phyloP scores from a whole-genome alignment of 1,139 yeast genomes.

The Saccharomycopsis hybrid region DNA sequence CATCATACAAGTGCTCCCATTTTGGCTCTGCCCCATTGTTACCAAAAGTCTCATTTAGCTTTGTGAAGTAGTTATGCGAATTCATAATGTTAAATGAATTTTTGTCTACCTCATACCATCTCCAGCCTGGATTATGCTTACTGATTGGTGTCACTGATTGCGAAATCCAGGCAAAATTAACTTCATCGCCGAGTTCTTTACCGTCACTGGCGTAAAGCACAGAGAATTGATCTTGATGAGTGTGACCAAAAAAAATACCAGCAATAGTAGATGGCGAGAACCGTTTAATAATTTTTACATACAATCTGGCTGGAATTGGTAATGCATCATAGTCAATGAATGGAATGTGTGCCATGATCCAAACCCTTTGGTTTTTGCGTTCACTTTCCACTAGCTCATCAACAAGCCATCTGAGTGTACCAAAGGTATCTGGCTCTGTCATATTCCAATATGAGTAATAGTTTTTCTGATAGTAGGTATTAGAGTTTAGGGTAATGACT shows the following conservation, averaged over 20 bases:
- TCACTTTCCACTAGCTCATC: constrained; percentile 58
- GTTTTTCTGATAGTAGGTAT: constrained; percentile 59
- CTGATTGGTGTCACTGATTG: constrained; percentile 61
- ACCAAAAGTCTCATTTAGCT: constrained; percentile 45
- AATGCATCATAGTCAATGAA: constrained; percentile 47
- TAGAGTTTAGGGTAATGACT: constrained; percentile 59
- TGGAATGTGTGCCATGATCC: constrained; percentile 70
- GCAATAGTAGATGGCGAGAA: constrained; percentile 68
- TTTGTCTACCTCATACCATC: constrained; percentile 63
- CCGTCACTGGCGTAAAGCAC: constrained; percentile 42
- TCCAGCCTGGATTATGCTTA: constrained; percentile 62
- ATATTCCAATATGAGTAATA: constrained; percentile 56
- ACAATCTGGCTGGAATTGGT: constrained; percentile 55
- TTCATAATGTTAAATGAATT: constrained; percentile 57
- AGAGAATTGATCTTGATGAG: constrained; percentile 63
- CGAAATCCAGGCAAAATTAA: constrained; percentile 57
- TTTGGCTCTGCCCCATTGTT: constrained; percentile 44
- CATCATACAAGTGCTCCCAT: constrained; percentile 51
- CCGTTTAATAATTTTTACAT: constrained; percentile 53
- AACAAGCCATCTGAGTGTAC: constrained; percentile 55
- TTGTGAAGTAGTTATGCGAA: constrained; percentile 49
- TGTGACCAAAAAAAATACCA: constrained; percentile 64
- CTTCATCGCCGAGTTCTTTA: constrained; percentile 37
- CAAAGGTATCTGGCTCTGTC: constrained; percentile 54
- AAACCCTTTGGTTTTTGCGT: constrained; percentile 50